Conservation (phyloP, 2,329 filamentous ascomycete genomes). For the Alternaria incomplexa region DNA sequence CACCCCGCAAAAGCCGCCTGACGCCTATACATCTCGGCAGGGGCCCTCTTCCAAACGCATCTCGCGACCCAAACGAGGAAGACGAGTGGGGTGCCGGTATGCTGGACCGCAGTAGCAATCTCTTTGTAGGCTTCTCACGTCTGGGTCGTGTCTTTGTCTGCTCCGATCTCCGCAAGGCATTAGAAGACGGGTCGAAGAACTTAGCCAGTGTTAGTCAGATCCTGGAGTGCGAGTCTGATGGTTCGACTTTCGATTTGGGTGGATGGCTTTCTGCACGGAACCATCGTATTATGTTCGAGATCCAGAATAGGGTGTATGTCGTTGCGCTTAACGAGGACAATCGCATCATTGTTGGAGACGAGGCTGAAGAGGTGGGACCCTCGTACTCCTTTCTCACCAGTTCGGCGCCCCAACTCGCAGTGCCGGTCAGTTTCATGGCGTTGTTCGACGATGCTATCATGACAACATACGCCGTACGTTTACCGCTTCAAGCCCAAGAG, state of each 20-base stretch:
- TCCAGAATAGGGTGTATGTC: neutral
- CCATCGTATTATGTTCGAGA: constrained; percentile 8
- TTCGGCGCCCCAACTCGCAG: neutral
- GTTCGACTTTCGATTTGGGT: neutral
- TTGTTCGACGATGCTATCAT: constrained; percentile 8
- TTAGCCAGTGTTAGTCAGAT: neutral
- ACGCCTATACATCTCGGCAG: neutral
- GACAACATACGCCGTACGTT: constrained; percentile 6
- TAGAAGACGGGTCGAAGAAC: neutral
- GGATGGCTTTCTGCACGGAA: constrained; percentile 6
- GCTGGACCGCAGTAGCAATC: constrained; percentile 9
- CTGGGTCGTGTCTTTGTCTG: constrained; percentile 6
- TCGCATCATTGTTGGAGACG: neutral
- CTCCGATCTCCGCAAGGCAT: constrained; percentile 4
- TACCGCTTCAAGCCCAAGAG: neutral
- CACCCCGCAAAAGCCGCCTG: constrained; percentile 3
- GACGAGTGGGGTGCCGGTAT: constrained; percentile 15
- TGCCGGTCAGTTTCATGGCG: constrained; percentile 9
- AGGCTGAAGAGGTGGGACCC: neutral
- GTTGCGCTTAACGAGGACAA: neutral
- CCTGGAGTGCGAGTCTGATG: constrained; percentile 4
- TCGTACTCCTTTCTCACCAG: constrained; percentile 1
- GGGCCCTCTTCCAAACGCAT: neutral
- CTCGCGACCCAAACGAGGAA: neutral
- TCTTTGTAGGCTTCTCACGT: constrained; percentile 9